Percentiles rank a stretch among this genome's conserved stretches.
These are phyloP conservation scores for Trifolium pratense DNA, from an alignment of 306 rosid genomes.

Conservation along the genomic window DNA sequence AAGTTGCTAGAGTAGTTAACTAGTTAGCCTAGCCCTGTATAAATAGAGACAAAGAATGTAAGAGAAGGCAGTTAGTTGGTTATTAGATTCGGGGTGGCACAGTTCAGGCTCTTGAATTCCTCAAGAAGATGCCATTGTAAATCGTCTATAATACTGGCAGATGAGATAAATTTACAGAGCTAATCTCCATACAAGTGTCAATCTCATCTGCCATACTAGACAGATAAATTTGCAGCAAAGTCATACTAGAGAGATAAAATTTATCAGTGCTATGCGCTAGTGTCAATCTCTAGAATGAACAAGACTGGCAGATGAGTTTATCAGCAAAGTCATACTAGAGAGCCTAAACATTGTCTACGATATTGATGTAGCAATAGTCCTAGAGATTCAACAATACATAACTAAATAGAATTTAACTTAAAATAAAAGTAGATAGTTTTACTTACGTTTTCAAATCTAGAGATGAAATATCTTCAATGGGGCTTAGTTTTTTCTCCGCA, in stretches of 20 bases:
- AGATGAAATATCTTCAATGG: conserved; percentile 78
- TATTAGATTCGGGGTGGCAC: conserved; percentile 1
- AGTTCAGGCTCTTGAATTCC: background rate
- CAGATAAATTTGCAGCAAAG: too few relatives aligned
- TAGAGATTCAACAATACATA: conserved; percentile 15
- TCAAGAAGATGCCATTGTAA: background rate
- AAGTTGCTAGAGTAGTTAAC: background rate
- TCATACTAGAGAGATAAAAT: too few relatives aligned
- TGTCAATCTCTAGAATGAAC: background rate
- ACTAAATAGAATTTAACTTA: too few relatives aligned
- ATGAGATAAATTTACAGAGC: conserved; percentile 16
- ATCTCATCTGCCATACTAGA: too few relatives aligned
- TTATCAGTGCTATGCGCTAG: background rate
- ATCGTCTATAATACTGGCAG: conserved; percentile 3
- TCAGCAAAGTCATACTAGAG: conserved; percentile 29
- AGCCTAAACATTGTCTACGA: conserved; percentile 24
- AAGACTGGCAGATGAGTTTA: background rate
- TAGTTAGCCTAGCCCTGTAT: background rate
- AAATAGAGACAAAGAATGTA: background rate
- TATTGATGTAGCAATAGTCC: conserved; percentile 14
- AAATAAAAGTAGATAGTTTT: conserved; percentile 32
- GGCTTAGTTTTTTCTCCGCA: conserved; percentile 62
- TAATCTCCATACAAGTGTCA: background rate
- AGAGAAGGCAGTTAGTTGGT: conserved; percentile 4
- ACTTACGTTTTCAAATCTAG: conserved; percentile 94